A percentile compares a stretch with the other conserved stretches of the same genome.
Conservation (phyloP, 495 filamentous ascomycete genomes). For the Hypoxylon fuscum region DNA sequence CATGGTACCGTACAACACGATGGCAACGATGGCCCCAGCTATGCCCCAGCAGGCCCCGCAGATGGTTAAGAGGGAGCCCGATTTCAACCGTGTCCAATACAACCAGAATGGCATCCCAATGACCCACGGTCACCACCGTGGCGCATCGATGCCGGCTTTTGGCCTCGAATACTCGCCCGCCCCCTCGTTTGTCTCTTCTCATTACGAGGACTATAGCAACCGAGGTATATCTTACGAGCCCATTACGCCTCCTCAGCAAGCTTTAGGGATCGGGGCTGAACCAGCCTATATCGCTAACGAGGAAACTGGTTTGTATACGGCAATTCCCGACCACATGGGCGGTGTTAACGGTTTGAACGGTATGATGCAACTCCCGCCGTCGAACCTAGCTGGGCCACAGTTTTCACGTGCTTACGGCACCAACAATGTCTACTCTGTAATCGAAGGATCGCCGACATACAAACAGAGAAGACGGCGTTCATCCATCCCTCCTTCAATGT, state of each 20-base stretch:
- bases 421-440: conserved; percentile 90
- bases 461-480: conserved; percentile 95
- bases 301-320: conserved; percentile 93
- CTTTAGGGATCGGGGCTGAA: conserved; percentile 78
- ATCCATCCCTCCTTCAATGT: conserved; percentile 81
- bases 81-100: conserved; percentile 78
- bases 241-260: conserved; percentile 91
- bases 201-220: conserved; percentile 96
- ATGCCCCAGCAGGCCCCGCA: conserved; percentile 72
- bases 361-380: conserved; percentile 91
- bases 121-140: conserved; percentile 82
- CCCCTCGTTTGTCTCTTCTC: conserved; percentile 95
- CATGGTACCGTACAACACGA: conserved; percentile 77
- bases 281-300: conserved; percentile 98
- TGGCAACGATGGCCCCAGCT: conserved; percentile 64
- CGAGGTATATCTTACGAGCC: conserved; percentile 96
- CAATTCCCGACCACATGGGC: conserved; percentile 80
- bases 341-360: conserved; percentile 71
- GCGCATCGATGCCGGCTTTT: conserved; percentile 96
- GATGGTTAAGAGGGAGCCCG: conserved; percentile 83
- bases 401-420: conserved; percentile 77
- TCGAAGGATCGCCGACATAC: conserved; percentile 97
- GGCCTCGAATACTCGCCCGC: conserved; percentile 95
- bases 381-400: conserved; percentile 79
- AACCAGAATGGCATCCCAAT: conserved; percentile 91